Evolutionary conservation across 441 rosid species (phyloP).

Genomic region (Populus hybrid): DNA sequence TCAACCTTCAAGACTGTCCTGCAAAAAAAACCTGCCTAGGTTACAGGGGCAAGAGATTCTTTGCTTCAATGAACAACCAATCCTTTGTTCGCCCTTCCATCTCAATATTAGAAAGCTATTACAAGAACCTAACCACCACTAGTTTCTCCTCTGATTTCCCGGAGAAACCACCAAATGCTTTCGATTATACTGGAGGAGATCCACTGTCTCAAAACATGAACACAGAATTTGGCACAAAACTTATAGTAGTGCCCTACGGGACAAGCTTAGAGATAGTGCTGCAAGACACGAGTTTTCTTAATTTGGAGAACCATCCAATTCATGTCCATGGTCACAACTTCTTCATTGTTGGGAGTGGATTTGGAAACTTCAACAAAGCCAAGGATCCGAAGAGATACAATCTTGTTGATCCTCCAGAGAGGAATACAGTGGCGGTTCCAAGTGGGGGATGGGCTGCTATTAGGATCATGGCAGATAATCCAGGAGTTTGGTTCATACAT

Average conservation of each 20-base stretch:
- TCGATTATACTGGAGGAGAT: slow-evolving; percentile 47
- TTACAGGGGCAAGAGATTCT: slow-evolving; percentile 35
- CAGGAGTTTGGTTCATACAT: no score
- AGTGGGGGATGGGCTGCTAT: slow-evolving; percentile 32
- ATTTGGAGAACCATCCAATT: slow-evolving; percentile 53
- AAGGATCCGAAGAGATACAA: slow-evolving; percentile 38
- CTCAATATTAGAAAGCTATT: slow-evolving; percentile 41
- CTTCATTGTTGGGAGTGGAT: slow-evolving; percentile 52
- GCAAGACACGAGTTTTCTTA: slow-evolving; percentile 50
- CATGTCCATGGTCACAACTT: slow-evolving; percentile 20
- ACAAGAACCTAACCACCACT: slow-evolving; percentile 22
- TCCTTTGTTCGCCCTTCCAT: slow-evolving; percentile 44
- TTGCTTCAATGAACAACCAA: slow-evolving; percentile 60
- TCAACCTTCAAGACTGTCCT: slow-evolving; percentile 57
- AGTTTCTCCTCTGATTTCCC: slow-evolving; percentile 40
- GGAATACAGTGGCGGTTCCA: slow-evolving; percentile 58
- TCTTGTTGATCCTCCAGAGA: slow-evolving; percentile 59
- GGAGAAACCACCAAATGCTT: slow-evolving; percentile 37
- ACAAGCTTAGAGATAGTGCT: slow-evolving; percentile 51
- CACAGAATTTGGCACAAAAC: slow-evolving; percentile 39
- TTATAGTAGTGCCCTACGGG: slow-evolving; percentile 44
- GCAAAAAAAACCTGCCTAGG: slow-evolving; percentile 34
- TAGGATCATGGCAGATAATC: no score
- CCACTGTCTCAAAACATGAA: slow-evolving; percentile 47
- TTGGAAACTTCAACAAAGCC: slow-evolving; percentile 43